Conservation (phyloP, 2,329 filamentous ascomycete species). For the Nothophoma quercina region DNA sequence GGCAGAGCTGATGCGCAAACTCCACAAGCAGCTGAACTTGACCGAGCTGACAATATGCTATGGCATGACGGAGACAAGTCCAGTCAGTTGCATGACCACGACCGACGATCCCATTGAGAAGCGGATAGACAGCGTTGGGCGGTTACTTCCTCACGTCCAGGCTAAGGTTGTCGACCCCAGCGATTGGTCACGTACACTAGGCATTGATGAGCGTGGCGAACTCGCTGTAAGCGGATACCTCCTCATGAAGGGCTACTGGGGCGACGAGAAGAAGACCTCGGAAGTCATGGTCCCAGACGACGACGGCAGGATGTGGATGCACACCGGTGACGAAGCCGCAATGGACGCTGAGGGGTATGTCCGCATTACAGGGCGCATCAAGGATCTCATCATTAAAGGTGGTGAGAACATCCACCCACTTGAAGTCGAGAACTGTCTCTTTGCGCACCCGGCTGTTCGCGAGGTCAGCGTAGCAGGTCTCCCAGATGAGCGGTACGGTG, state of each 20-base stretch:
- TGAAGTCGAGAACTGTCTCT: slow-evolving; percentile 88
- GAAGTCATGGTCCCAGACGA: slow-evolving; percentile 70
- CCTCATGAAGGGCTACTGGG: slow-evolving; percentile 91
- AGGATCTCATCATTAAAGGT: slow-evolving; percentile 93
- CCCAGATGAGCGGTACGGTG: slow-evolving; percentile 82
- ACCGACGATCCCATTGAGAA: slow-evolving; percentile 77
- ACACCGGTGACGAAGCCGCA: slow-evolving; percentile 86
- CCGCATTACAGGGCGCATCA: slow-evolving; percentile 87
- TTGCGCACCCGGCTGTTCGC: slow-evolving; percentile 72
- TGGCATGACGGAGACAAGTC: slow-evolving; percentile 91
- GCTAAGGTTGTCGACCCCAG: slow-evolving; percentile 77
- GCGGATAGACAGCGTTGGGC: slow-evolving; percentile 78
- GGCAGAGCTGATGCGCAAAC: slow-evolving; percentile 76
- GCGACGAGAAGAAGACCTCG: slow-evolving; percentile 71
- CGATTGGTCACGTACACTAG: slow-evolving; percentile 67
- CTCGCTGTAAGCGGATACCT: slow-evolving; percentile 84
- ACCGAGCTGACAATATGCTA: slow-evolving; percentile 91
- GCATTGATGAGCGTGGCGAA: slow-evolving; percentile 75
- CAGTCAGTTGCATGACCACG: slow-evolving; percentile 79
- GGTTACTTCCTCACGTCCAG: slow-evolving; percentile 80
- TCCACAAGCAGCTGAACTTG: slow-evolving; percentile 78
- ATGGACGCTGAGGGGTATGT: slow-evolving; percentile 88
- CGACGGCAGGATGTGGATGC: slow-evolving; percentile 77
- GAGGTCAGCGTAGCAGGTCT: slow-evolving; percentile 87
- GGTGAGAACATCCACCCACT: slow-evolving; percentile 97